Percentiles rank a stretch among this genome's conserved stretches.
phyloP scores from a whole-genome alignment of 2,329 filamentous ascomycete genomes.

The Nemania sp. region DNA sequence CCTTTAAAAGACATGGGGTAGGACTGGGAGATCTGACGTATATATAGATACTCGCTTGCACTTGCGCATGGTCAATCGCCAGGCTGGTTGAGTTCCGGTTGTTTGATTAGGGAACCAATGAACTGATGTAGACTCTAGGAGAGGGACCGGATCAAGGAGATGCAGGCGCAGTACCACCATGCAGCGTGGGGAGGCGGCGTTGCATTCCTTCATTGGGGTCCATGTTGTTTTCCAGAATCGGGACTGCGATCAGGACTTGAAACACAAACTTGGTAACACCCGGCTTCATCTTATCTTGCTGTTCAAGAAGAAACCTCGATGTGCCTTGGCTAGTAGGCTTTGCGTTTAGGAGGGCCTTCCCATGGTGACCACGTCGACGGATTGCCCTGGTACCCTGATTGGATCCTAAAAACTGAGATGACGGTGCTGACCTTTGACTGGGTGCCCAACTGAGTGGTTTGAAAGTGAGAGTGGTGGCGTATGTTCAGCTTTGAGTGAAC shows the following conservation, averaged over 20 bases:
- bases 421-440: not conserved
- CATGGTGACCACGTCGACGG: not conserved
- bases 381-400: not conserved
- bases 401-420: not conserved
- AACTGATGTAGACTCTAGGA: slow-evolving; percentile 4
- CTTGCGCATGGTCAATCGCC: not conserved
- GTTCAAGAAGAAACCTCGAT: not conserved
- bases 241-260: slow-evolving; percentile 15
- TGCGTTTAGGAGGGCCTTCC: not conserved
- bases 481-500: too few relatives aligned
- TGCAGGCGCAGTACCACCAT: slow-evolving; percentile 16
- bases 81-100: slow-evolving; percentile 4
- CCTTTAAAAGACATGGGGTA: not conserved
- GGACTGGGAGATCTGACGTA: not conserved
- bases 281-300: slow-evolving; percentile 1
- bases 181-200: slow-evolving; percentile 16
- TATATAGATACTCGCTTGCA: not conserved
- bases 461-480: too few relatives aligned
- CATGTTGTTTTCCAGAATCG: slow-evolving; percentile 8
- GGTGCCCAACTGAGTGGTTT: too few relatives aligned
- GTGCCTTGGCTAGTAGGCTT: not conserved
- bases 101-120: slow-evolving; percentile 11
- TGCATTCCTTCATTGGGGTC: slow-evolving; percentile 19
- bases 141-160: slow-evolving; percentile 10
- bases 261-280: slow-evolving; percentile 8